These are phyloP conservation scores for Fragaria ananassa DNA, from an alignment of 306 rosid species.

Conservation along the genomic window DNA sequence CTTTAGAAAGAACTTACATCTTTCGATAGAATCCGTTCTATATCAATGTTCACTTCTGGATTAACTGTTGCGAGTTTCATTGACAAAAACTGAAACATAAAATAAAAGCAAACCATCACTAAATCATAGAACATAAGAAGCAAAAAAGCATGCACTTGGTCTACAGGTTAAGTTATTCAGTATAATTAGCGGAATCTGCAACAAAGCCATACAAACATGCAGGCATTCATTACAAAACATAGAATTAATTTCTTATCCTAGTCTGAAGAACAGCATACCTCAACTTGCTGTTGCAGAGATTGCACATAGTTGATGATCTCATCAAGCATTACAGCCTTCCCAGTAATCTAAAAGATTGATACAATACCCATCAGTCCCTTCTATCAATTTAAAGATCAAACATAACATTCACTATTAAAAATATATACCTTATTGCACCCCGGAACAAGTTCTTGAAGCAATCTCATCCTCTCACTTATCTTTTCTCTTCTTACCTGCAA, in stretches of 20 bases:
- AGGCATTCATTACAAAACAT: background rate
- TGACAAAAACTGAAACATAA: constrained; percentile 75
- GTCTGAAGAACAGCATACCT: constrained; percentile 51
- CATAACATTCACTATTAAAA: constrained; percentile 11
- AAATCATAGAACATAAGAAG: constrained; percentile 16
- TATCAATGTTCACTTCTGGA: constrained; percentile 80
- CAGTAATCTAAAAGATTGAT: constrained; percentile 66
- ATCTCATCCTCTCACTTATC: constrained; percentile 94
- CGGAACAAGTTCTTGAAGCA: constrained; percentile 99
- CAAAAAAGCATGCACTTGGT: background rate
- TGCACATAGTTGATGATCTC: constrained; percentile 98
- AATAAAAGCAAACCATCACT: background rate
- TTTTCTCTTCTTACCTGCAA: constrained; percentile 95
- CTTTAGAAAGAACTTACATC: constrained; percentile 59
- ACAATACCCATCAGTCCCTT: constrained; percentile 14
- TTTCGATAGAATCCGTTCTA: constrained; percentile 78
- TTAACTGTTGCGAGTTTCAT: constrained; percentile 98
- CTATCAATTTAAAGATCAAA: constrained; percentile 19
- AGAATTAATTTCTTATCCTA: background rate
- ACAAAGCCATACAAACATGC: background rate
- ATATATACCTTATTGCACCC: constrained; percentile 90
- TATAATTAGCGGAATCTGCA: background rate
- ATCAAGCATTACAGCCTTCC: constrained; percentile 99
- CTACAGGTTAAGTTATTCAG: background rate
- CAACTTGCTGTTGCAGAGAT: constrained; percentile 98